These are phyloP conservation scores for Nicotiana knightiana DNA, from an alignment of 257 asterid species.

Conservation along the genomic window DNA sequence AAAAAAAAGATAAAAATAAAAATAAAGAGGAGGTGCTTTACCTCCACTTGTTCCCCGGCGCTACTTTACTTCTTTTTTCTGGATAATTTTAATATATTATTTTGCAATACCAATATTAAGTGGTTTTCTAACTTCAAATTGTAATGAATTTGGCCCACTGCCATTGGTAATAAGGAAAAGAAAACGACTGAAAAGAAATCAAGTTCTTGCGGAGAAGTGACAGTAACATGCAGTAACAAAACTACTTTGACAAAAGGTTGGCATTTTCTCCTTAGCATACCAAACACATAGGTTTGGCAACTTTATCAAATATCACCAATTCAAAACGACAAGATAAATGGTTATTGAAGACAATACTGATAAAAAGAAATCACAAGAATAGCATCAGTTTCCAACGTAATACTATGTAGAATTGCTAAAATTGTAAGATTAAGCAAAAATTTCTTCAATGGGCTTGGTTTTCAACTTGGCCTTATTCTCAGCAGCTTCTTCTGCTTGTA, in stretches of 20 bases:
- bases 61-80: too few species aligned
- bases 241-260: neutral
- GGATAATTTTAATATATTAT: neutral
- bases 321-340: neutral
- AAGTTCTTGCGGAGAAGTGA: neutral
- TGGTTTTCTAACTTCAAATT: neutral
- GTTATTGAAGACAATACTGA: neutral
- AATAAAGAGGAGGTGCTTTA: neutral
- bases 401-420: neutral
- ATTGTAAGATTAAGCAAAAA: constrained; percentile 24
- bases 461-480: constrained; percentile 21
- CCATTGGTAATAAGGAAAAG: too few species aligned
- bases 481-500: constrained; percentile 18
- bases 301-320: neutral
- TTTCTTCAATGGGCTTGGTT: constrained; percentile 30
- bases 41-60: too few species aligned
- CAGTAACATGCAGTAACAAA: neutral
- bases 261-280: neutral
- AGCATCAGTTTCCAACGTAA: neutral
- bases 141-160: too few species aligned
- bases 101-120: neutral
- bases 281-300: too few species aligned
- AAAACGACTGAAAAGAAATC: too few species aligned
- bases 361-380: neutral
- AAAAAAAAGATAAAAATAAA: too few species aligned